phyloP scores from a whole-genome alignment of 495 filamentous ascomycete genomes.

The Penicillium verhagenii region DNA sequence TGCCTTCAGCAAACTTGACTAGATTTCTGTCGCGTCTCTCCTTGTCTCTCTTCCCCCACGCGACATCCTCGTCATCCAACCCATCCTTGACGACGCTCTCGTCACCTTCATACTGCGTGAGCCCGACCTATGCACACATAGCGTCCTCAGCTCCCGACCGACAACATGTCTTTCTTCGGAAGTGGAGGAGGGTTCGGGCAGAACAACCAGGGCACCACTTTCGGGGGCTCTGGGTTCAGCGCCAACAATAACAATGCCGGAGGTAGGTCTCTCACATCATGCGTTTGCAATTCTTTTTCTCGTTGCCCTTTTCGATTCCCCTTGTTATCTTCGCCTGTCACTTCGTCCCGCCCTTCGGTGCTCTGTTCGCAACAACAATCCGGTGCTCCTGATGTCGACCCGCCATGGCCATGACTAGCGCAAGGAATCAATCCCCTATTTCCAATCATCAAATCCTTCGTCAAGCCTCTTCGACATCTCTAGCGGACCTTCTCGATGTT shows the following conservation, averaged over 20 bases:
- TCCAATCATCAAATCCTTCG: conserved; percentile 9
- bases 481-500: conserved; percentile 30
- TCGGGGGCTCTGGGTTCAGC: conserved; percentile 39
- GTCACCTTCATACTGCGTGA: conserved; percentile 12
- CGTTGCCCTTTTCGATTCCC: conserved; percentile 12
- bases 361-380: conserved; percentile 18
- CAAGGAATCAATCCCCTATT: conserved; percentile 8
- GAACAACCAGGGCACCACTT: conserved; percentile 56
- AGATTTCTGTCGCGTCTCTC: conserved; percentile 31
- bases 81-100: conserved; percentile 7
- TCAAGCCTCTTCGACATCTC: conserved; percentile 16
- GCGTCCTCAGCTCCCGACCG: conserved; percentile 26
- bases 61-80: conserved; percentile 15
- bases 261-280: conserved; percentile 41
- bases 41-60: conserved; percentile 22
- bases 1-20: conserved; percentile 27
- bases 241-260: conserved; percentile 41
- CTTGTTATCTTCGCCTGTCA: conserved; percentile 19
- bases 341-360: not conserved
- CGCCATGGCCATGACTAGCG: conserved; percentile 33
- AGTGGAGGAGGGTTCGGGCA: conserved; percentile 59
- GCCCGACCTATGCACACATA: conserved; percentile 37
- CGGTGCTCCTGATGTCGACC: conserved; percentile 40
- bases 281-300: conserved; percentile 16
- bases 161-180: conserved; percentile 50